Evolutionary conservation across 352 stramenopile genomes (phyloP).

Genomic region (Pythium aquatile): DNA sequence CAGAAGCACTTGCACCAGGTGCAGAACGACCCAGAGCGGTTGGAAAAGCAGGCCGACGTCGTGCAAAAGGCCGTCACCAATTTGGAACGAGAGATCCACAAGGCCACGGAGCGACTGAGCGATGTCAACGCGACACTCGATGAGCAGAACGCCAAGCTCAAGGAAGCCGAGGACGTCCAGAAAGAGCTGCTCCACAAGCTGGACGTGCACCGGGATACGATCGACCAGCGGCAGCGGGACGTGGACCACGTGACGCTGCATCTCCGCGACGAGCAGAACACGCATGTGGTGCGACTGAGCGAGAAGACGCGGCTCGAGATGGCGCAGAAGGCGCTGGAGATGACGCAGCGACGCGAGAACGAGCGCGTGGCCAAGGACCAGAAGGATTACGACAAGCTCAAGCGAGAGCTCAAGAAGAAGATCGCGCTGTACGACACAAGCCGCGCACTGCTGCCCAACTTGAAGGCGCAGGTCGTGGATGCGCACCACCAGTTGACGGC

Average conservation of each 20-base stretch:
- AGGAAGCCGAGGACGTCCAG: slow-evolving; percentile 77
- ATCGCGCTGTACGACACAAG: slow-evolving; percentile 70
- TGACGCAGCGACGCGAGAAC: slow-evolving; percentile 53
- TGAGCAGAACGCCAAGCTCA: slow-evolving; percentile 48
- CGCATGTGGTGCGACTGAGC: slow-evolving; percentile 62
- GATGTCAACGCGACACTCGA: slow-evolving; percentile 44
- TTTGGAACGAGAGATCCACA: slow-evolving; percentile 65
- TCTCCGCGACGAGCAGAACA: slow-evolving; percentile 84
- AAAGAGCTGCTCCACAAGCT: slow-evolving; percentile 83
- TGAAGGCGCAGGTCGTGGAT: slow-evolving; percentile 79
- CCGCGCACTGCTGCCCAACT: slow-evolving; percentile 74
- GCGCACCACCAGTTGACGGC: slow-evolving; percentile 64
- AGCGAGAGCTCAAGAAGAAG: slow-evolving; percentile 90
- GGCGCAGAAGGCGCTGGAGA: slow-evolving; percentile 49
- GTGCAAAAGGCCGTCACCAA: slow-evolving; percentile 77
- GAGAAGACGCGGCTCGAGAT: slow-evolving; percentile 77
- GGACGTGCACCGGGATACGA: slow-evolving; percentile 87
- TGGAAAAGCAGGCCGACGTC: slow-evolving; percentile 84
- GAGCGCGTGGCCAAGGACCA: slow-evolving; percentile 58
- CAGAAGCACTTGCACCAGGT: slow-evolving; percentile 65
- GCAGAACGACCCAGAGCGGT: slow-evolving; percentile 73
- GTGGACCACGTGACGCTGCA: slow-evolving; percentile 87
- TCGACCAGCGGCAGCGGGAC: slow-evolving; percentile 90
- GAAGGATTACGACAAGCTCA: slow-evolving; percentile 84
- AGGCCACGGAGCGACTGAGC: slow-evolving; percentile 34